Base-by-base conservation (phyloP, 2,329 filamentous ascomycete genomes). In the Akanthomyces dipterigenus region DNA sequence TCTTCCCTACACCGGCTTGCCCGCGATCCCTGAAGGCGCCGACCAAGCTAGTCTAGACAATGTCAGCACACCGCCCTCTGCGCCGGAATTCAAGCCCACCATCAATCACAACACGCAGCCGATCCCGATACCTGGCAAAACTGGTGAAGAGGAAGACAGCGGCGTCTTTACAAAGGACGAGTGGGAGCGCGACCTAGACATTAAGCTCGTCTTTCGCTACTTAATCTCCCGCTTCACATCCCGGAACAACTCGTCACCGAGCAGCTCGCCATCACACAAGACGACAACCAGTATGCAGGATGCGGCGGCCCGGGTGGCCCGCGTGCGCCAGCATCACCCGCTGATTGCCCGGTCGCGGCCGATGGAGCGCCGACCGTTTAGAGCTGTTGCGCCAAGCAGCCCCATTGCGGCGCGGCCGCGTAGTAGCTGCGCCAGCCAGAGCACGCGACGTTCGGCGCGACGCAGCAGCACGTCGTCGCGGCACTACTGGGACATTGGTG, bases 401-500 rank as follows among this genome's bases (percentile, higher is more conserved):
- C 77, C 82, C 28, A 75, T 76, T 56, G 73, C 73, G 28, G 74
- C 80, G 64, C 78, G 76, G 71, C 80, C 81, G 65, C 73, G 76
- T 73, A 76, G 86, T 62, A 96, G 90, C 72, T 96, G 91, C 72
- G 91, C 91, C 4, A 96, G 90, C 70, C 91, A 96, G 75, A 96
- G 90, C 73, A 91, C 90, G 8, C 88, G 88, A 71, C 86, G 88
- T 67, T 90, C 85, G 38, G 87, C 85, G 43, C 80, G 82, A 68
- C 79, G 83, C 57, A 90, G 86, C 67, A 88, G 85, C 65, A 82
- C 85, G 38, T 93, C 89, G 49, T 90, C 87, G 50, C 79, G 91
- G 58, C 91, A 96, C 71, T 97, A 96, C 73, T 97, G 93, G 93
- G 93, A 96, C 72, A 85, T 96, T 65, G 91, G 91, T 28, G 89